phyloP scores from a whole-genome alignment of 2,329 filamentous ascomycete genomes.

The Aaosphaeria pasadenensis region DNA sequence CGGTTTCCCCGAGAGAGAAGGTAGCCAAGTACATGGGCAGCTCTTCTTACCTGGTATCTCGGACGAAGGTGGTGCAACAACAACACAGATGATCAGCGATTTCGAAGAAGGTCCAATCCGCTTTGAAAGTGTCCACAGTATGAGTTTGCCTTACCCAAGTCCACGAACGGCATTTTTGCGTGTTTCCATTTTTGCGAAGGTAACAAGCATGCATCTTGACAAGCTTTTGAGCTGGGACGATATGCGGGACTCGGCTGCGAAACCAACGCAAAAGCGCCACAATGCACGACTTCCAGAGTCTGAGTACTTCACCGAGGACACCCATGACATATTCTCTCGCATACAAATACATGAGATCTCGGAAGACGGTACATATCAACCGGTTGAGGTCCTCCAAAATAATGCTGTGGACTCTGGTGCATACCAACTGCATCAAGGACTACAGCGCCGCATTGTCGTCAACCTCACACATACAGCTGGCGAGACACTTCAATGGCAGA shows the following conservation, averaged over 20 bases:
- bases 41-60: constrained; percentile 92
- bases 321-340: constrained; percentile 86
- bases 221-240: constrained; percentile 98
- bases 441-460: constrained; percentile 84
- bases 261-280: constrained; percentile 56
- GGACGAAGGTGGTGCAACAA: constrained; percentile 81
- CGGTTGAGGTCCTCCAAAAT: constrained; percentile 87
- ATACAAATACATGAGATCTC: constrained; percentile 89
- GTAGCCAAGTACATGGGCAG: constrained; percentile 92
- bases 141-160: constrained; percentile 83
- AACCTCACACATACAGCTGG: constrained; percentile 90
- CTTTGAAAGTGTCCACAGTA: constrained; percentile 97
- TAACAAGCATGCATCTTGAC: constrained; percentile 91
- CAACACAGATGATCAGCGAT: constrained; percentile 87
- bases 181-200: constrained; percentile 86
- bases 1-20: constrained; percentile 93
- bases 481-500: constrained; percentile 83
- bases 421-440: constrained; percentile 91
- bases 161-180: constrained; percentile 73
- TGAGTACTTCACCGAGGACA: constrained; percentile 90
- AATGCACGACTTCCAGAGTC: constrained; percentile 78
- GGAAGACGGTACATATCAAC: constrained; percentile 85
- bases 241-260: constrained; percentile 73
- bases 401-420: constrained; percentile 82
- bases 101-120: constrained; percentile 91